Base-by-base conservation (phyloP, 306 rosid genomes). In the Quercus aquifolioides region DNA sequence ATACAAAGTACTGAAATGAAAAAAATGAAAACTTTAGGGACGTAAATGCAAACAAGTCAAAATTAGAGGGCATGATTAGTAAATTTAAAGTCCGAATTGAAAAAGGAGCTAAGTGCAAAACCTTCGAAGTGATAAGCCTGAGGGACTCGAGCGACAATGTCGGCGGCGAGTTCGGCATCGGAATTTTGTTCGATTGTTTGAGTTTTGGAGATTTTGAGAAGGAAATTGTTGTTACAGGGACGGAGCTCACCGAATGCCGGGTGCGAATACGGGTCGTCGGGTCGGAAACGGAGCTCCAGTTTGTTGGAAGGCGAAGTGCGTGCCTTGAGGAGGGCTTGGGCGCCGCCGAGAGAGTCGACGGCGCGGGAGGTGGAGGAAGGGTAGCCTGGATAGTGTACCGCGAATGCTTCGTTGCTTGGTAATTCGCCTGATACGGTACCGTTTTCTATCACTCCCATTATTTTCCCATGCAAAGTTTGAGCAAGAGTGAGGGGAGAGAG, bases 211-310 rank as follows among this genome's bases (percentile, higher is more conserved):
- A 95, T 85, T 88, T 86, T 92, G 74, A 95, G 92, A 78, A 95
- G 86, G 71, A 95, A 83, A 78, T 62, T 52, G 70, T 85, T 86
- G 80, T 41, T 41, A 8, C 94, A 86, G 25, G 89, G 87, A 59
- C 89, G 94, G 74, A 90, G 89, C 85, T 91, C 97, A 17, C 97
- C 97, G 75, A 85, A 89, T 0, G 92, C 92, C 78, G 97, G 97
- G 76, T 95, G 99, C 0, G 94, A 91, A 80, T 89, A 92, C 1
- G 95, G 96, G 78, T 95, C 99, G 56, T 91, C 92, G 0, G 87
- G 98, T 25, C 97, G 97, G 21, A 95, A 92, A 62, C 54, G 91
- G 41, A 95, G 97, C 91, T 92, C 97, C 81, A 95, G 78, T 76
- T 83, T 89, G 76, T 84, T 89, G 23, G 92, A 81, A 55, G 76